Percentiles rank a stretch among this genome's conserved stretches.
These are phyloP conservation scores for Chloris gayana DNA, from an alignment of 176 grass and related monocot genomes.

Conservation along the genomic window DNA sequence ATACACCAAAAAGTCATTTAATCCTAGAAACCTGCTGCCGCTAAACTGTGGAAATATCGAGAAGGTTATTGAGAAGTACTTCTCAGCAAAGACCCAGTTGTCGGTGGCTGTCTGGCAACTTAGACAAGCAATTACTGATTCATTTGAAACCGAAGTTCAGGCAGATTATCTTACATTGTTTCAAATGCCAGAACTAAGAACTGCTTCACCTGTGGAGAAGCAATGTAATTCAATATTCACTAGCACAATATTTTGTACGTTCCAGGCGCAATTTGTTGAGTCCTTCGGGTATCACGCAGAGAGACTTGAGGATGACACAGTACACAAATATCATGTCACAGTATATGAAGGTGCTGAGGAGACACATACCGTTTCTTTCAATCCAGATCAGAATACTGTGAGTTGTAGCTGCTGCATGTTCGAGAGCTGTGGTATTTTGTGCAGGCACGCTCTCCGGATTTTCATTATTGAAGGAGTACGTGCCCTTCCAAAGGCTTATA, in stretches of 20 bases:
- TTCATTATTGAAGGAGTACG: conserved; percentile 79
- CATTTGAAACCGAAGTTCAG: conserved; percentile 61
- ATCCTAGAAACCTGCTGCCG: conserved; percentile 52
- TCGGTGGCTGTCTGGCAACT: conserved; percentile 62
- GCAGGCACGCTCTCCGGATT: conserved; percentile 78
- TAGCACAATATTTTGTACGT: conserved; percentile 72
- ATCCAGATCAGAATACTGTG: conserved; percentile 52
- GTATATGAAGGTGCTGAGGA: conserved; percentile 58
- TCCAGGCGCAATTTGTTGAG: conserved; percentile 83
- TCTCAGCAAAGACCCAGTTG: conserved; percentile 67
- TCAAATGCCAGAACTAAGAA: conserved; percentile 60
- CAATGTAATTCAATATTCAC: conserved; percentile 73
- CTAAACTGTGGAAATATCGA: conserved; percentile 60
- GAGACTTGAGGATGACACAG: conserved; percentile 67
- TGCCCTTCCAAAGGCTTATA: conserved; percentile 67
- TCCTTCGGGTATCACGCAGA: conserved; percentile 86
- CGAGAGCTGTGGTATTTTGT: conserved; percentile 87
- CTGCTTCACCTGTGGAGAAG: conserved; percentile 87
- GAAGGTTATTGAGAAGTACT: conserved; percentile 70
- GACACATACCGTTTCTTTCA: conserved; percentile 63
- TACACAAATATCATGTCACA: conserved; percentile 52
- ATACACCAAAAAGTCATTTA: conserved; percentile 70
- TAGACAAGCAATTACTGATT: conserved; percentile 58
- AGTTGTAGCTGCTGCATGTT: conserved; percentile 83
- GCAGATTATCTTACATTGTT: conserved; percentile 79